Evolutionary conservation across 169 alveolate genomes (phyloP), one percentile per base, ranked within the genome.

Genomic region (Hepatocystis sp.): DNA sequence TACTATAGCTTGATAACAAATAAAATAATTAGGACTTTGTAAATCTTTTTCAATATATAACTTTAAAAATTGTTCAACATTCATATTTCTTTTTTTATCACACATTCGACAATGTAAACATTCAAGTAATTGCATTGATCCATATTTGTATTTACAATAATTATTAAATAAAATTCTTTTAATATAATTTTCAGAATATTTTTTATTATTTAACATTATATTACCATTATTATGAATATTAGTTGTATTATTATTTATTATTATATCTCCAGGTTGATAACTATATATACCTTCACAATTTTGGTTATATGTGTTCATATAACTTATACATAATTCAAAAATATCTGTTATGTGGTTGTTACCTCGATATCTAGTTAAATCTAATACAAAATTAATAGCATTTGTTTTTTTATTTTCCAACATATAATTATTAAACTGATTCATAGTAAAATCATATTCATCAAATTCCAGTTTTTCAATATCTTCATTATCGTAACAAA

Each of bases 1-100:
- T 46, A 71, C 86, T 30, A 71, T 71, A 0, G 86, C 55, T 47
- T 71, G 86, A 36, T 71, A 71, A 2, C 86, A 71, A 2, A 71
- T 19, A 28, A 71, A 56, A 42, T 49, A 63, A 49, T 71, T 71
- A 0, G 86, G 86, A 19, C 68, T 71, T 34, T 71, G 55, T 51
- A 71, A 40, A 19, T 71, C 86, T 13, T 71, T 71, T 56, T 71
- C 86, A n/a, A 71, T 52, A 34, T 56, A 71, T 4, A 76, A 42
- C 23, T 71, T 71, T 56, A 71, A 63, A 56, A 71, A 71, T 11
- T 71, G 65, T 61, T 71, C 86, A 1, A 71, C 58, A 15, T 71
- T 71, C 86, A 71, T 71, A 17, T 71, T 71, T 55, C 86, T 56
- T 63, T 71, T 71, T 36, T 71, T 71, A 44, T 71, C 86, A 47